These are phyloP conservation scores for Dendrobium chrysotoxum DNA, from an alignment of 106 monocot genomes.

Conservation along the genomic window DNA sequence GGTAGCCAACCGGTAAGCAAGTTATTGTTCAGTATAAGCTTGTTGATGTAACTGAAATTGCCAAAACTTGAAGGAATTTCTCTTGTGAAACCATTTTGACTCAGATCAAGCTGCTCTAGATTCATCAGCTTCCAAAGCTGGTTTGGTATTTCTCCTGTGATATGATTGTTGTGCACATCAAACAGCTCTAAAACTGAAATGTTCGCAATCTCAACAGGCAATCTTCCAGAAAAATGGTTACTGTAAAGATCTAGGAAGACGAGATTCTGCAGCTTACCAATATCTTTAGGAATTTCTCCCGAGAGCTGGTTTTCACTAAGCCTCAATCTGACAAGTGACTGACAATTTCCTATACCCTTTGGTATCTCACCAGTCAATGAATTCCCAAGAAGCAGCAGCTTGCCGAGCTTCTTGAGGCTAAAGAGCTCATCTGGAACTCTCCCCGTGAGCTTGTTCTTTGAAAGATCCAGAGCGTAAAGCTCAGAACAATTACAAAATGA, in stretches of 20 bases:
- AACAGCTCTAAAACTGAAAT: slow-evolving; percentile 67
- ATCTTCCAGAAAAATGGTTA: slow-evolving; percentile 43
- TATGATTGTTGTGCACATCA: slow-evolving; percentile 66
- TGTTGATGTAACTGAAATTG: slow-evolving; percentile 63
- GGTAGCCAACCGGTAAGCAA: slow-evolving; percentile 41
- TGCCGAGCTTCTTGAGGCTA: slow-evolving; percentile 68
- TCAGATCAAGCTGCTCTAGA: slow-evolving; percentile 84
- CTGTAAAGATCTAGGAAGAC: slow-evolving; percentile 68
- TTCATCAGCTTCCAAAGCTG: slow-evolving; percentile 65
- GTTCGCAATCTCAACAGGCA: slow-evolving; percentile 49
- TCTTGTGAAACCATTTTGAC: slow-evolving; percentile 60
- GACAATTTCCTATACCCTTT: slow-evolving; percentile 40
- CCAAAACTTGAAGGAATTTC: slow-evolving; percentile 65
- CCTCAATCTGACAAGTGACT: slow-evolving; percentile 70
- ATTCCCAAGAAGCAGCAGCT: slow-evolving; percentile 76
- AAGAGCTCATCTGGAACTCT: slow-evolving; percentile 70
- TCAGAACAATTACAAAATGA: slow-evolving; percentile 61
- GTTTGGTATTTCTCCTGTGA: slow-evolving; percentile 57
- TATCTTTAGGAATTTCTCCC: slow-evolving; percentile 53
- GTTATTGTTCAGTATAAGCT: slow-evolving; percentile 61
- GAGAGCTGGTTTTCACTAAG: slow-evolving; percentile 72
- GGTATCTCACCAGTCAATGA: slow-evolving; percentile 49
- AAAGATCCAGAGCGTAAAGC: slow-evolving; percentile 76
- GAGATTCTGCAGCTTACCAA: slow-evolving; percentile 57
- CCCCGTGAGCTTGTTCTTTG: slow-evolving; percentile 63